These are phyloP conservation scores for Cornus suecica DNA, from an alignment of 148 eudicot species.

Conservation along the genomic window DNA sequence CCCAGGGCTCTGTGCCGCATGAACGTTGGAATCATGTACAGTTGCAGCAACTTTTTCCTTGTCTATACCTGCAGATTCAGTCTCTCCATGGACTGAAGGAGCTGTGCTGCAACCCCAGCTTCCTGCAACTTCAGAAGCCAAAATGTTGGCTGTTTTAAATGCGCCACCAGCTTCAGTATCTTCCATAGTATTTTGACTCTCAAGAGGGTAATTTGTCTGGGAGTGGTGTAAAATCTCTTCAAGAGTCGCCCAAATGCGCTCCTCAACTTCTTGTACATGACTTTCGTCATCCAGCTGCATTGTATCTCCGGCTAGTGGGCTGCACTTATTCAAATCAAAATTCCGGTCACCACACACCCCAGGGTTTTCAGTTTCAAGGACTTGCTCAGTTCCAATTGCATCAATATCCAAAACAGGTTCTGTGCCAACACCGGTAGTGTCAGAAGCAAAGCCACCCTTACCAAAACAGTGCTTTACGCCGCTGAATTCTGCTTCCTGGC, in stretches of 20 bases:
- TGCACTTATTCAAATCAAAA: slow-evolving; percentile 33
- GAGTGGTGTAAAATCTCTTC: slow-evolving; percentile 29
- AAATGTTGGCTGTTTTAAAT: slow-evolving; percentile 66
- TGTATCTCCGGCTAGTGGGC: slow-evolving; percentile 55
- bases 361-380: slow-evolving; percentile 67
- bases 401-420: slow-evolving; percentile 50
- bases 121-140: slow-evolving; percentile 88
- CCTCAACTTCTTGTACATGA: slow-evolving; percentile 42
- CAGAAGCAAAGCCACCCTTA: slow-evolving; percentile 79
- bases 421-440: slow-evolving; percentile 66
- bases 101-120: slow-evolving; percentile 86
- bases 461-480: slow-evolving; percentile 34
- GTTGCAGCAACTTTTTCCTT: slow-evolving; percentile 28
- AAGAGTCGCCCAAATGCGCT: too few relatives aligned
- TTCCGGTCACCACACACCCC: slow-evolving; percentile 38
- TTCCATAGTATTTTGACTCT: slow-evolving; percentile 33
- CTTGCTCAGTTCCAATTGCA: slow-evolving; percentile 57
- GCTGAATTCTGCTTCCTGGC: slow-evolving; percentile 79
- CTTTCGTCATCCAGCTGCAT: slow-evolving; percentile 68
- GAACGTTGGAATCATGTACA: slow-evolving; percentile 42
- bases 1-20: slow-evolving; percentile 50
- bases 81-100: slow-evolving; percentile 77
- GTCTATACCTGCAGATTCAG: slow-evolving; percentile 51
- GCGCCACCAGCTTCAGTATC: slow-evolving; percentile 55
- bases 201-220: slow-evolving; percentile 24